Base-by-base conservation (phyloP, 2,329 filamentous ascomycete genomes). In the Aspergillus sp. region DNA sequence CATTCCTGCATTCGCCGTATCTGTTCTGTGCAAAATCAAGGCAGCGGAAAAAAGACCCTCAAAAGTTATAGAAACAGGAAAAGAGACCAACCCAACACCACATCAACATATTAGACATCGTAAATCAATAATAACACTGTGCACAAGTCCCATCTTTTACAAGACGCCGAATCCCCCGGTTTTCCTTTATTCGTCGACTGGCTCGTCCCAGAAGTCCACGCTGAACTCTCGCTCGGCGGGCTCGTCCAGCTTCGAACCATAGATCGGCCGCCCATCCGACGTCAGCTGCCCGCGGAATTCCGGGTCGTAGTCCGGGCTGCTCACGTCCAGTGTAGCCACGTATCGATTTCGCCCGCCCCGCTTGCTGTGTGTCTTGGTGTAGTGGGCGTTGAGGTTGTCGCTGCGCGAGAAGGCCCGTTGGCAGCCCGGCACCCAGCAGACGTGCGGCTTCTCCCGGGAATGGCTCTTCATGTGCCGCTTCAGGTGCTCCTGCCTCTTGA, bases 381-480 rank as follows among this genome's bases (percentile, higher is more conserved):
- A 60, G 35, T 66, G 63, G 7, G 58, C 61, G 30, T 64, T 66
- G 29, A 66, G 57, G 39, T 66, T 66, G 38, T 66, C 63, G 15
- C 58, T 65, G 27, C 63, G 51, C 3, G 58, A 61, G 40, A 66
- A 66, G 2, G 53, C 54, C 5, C 57, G 52, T 29, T 59, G 53
- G 37, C 62, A 66, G 7, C 55, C 61, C 1, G 60, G 58, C 2
- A 63, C 60, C 63, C 61, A 65, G 39, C 63, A 66, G 6, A 57
- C 52, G 45, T 63, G 59, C 3, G 57, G 57, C 44, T 61, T 62
- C 30, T 63, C 58, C 36, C 61, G 58, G 19, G 63, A 64, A 34
- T 68, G 65, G 11, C 58, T 67, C 46, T 60, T 64, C 51, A 64
- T 61, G 42, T 71, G 67, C 8, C 67, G 51, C 49, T 68, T 67